Percentiles rank a stretch among this genome's conserved stretches.
Conservation (phyloP, 805 yeast species). For the Kodamaea nitidulidarum region DNA sequence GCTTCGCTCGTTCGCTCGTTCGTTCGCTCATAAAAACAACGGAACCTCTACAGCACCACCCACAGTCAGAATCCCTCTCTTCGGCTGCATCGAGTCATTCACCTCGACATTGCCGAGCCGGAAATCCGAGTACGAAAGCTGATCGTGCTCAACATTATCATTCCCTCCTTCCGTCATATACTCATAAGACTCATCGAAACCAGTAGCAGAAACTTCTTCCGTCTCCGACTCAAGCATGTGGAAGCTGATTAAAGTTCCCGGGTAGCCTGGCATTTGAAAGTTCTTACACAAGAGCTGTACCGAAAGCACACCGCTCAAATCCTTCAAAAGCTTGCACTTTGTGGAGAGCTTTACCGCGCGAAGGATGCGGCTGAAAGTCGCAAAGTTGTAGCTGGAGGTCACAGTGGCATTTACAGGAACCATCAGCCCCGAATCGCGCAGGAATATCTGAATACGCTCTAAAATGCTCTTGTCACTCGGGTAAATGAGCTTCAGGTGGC, state of each 20-base stretch:
- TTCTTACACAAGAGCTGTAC: slow-evolving; percentile 38
- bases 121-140: slow-evolving; percentile 25
- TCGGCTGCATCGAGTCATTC: slow-evolving; percentile 5
- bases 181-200: slow-evolving; percentile 23
- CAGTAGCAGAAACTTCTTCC: slow-evolving; percentile 13
- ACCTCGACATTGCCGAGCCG: slow-evolving; percentile 2
- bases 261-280: slow-evolving; percentile 21
- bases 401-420: slow-evolving; percentile 14
- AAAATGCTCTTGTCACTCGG: slow-evolving; percentile 62
- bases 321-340: slow-evolving; percentile 38
- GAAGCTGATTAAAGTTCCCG: slow-evolving; percentile 38
- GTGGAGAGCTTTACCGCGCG: slow-evolving; percentile 35
- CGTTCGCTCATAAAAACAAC: slow-evolving; percentile 30
- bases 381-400: slow-evolving; percentile 30
- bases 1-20: too few species aligned
- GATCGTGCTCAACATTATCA: slow-evolving; percentile 18
- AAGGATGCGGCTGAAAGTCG: slow-evolving; percentile 29
- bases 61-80: slow-evolving; percentile 21
- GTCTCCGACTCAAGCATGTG: slow-evolving; percentile 34
- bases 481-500: slow-evolving; percentile 59
- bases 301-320: slow-evolving; percentile 31
- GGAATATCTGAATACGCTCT: slow-evolving; percentile 49
- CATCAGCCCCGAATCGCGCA: slow-evolving; percentile 23
- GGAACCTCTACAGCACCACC: slow-evolving; percentile 47
- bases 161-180: slow-evolving; percentile 10